These are phyloP conservation scores for Rhizopus sp. DNA, from an alignment of 371 early-diverging fungal species.

Conservation along the genomic window DNA sequence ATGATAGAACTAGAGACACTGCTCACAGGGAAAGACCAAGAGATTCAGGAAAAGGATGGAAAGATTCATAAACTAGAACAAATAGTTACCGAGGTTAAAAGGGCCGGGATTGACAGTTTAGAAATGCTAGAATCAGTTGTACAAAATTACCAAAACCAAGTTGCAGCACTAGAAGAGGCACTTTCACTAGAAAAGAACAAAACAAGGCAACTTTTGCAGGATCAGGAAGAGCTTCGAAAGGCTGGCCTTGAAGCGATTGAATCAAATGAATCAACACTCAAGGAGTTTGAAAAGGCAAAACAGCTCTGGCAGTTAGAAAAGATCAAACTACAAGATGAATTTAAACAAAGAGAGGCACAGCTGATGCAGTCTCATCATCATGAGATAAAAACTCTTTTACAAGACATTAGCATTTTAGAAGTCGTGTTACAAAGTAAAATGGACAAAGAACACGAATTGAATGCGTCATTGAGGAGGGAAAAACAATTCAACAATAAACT, in stretches of 20 bases:
- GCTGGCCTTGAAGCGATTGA: conserved; percentile 25
- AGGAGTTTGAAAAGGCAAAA: conserved; percentile 6
- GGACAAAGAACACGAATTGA: conserved; percentile 12
- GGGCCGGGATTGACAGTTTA: conserved; percentile 21
- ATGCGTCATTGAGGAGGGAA: conserved; percentile 4
- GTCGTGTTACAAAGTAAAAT: conserved; percentile 18
- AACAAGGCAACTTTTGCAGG: neutral
- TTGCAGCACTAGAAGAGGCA: conserved; percentile 9
- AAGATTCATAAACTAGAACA: conserved; percentile 8
- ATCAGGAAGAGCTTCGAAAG: conserved; percentile 17
- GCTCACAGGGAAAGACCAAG: neutral
- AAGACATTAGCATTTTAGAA: conserved; percentile 21
- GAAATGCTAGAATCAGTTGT: conserved; percentile 20
- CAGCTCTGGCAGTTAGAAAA: conserved; percentile 11
- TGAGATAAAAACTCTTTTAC: conserved; percentile 7
- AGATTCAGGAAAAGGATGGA: conserved; percentile 1
- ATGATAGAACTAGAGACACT: conserved; percentile 1
- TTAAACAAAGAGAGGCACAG: neutral
- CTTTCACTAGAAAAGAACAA: conserved; percentile 6
- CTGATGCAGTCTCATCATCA: conserved; percentile 13
- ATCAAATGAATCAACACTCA: conserved; percentile 11
- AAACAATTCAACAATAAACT: conserved; percentile 10
- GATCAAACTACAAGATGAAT: conserved; percentile 7
- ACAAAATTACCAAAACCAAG: conserved; percentile 7
- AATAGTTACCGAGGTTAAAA: conserved; percentile 10